Percentiles rank a stretch among this genome's conserved stretches.
These are phyloP conservation scores for Tuber brumale DNA, from an alignment of 495 filamentous ascomycete genomes.

Conservation along the genomic window DNA sequence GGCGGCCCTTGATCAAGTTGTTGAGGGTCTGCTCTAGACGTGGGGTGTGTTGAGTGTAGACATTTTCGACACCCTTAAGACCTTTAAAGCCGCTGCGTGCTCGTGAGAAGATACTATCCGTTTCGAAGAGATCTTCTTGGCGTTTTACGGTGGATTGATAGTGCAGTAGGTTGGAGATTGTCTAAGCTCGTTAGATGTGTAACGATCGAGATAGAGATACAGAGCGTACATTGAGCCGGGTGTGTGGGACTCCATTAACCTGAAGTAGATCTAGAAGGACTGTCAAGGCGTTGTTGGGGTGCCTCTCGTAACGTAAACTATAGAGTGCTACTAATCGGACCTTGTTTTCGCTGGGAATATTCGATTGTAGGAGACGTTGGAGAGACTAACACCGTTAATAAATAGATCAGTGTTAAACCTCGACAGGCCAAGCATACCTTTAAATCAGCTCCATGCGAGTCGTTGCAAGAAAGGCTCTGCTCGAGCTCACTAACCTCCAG, in stretches of 20 bases:
- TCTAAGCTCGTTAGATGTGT: conserved; percentile 7
- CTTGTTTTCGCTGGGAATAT: conserved; percentile 70
- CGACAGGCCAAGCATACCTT: conserved; percentile 53
- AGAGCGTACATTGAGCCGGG: conserved; percentile 48
- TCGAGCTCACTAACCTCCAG: conserved; percentile 94
- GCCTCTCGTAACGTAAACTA: conserved; percentile 80
- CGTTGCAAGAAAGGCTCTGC: conserved; percentile 93
- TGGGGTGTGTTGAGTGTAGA: conserved; percentile 96
- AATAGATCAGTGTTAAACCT: conserved; percentile 25
- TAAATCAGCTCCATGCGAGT: conserved; percentile 81
- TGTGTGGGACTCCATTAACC: conserved; percentile 45
- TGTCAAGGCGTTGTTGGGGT: conserved; percentile 69
- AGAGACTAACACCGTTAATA: conserved; percentile 54
- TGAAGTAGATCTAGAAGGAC: conserved; percentile 78
- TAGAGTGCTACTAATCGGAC: conserved; percentile 84
- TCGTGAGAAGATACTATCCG: conserved; percentile 81
- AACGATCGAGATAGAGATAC: conserved; percentile 45
- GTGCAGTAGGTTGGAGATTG: conserved; percentile 33
- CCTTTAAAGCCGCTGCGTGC: conserved; percentile 88
- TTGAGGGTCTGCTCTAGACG: conserved; percentile 79
- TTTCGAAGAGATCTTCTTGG: conserved; percentile 72
- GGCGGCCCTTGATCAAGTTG: conserved; percentile 81
- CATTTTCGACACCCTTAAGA: conserved; percentile 93
- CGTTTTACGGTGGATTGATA: conserved; percentile 34
- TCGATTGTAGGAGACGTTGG: conserved; percentile 71